Base-by-base conservation (phyloP, 371 early-diverging fungal species). In the Ordospora colligata region DNA sequence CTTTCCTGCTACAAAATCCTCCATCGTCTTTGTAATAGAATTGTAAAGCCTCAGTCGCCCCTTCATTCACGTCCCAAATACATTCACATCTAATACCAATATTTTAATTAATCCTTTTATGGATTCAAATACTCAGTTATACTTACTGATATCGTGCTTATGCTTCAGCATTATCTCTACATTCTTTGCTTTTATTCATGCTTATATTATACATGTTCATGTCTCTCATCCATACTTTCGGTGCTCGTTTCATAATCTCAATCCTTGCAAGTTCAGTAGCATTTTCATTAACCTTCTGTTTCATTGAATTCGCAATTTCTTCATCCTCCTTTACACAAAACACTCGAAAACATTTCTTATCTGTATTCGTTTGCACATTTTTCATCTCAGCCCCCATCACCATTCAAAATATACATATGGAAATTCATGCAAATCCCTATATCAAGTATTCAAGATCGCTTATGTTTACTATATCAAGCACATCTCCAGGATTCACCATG, bases 11-110 rank as follows among this genome's bases (percentile, higher is more conserved):
- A 40, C 54, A 65, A 81, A 78, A 7, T 19, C 40, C 32, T 81
- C 81, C 1, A 27, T 25, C 19, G 58, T 75, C 53, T 78, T 81
- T 9, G 75, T 75, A 8, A 81, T 50, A 8, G 72, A 66, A 32
- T 81, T 81, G 50, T 66, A 75, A 45, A 81, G 46, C 52, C 50
- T 58, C 46, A 79, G n/a, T 22, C 32, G 14, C n/a, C 51, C 64
- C 8, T 53, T 51, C 62, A 71, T 58, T n/a, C 25, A 27, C 40
- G 19, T 37, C 25, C 14, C 37, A 40, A 25, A 32, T 32, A 1
- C 5, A 5, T 58, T n/a, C 1, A 11, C 37, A n/a, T 19, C 25
- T 8, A 58, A 58, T 58, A 32, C 25, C 40, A 37, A 58, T 37
- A 37, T 58, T 37, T 27, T 6, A 58, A 58, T 32, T 32, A 32